Base-by-base conservation (phyloP, 805 yeast species). In the Yarrowia divulgata region DNA sequence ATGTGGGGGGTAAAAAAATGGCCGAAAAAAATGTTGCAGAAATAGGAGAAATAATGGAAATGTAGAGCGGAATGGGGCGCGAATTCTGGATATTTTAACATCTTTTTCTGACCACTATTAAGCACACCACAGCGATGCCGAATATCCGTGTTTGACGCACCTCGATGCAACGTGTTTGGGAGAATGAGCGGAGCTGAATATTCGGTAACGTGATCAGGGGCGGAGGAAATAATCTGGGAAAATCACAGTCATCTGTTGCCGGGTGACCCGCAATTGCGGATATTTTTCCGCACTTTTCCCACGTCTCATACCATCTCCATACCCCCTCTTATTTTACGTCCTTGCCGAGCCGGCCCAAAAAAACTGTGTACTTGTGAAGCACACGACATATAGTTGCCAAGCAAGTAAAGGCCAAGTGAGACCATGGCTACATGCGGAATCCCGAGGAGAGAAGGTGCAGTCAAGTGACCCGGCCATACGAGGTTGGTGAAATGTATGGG, bases 321-420 rank as follows among this genome's bases (percentile, higher is more conserved):
- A 23, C 29, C 29, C 29, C 29, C 29, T 23, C 29, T 23, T 23
- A 23, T 23, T 4, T 23, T 23, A 23, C 29, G 29, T 2, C 29
- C n/a, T n/a, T n/a, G 29, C 29, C 29, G 4, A 23, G 29, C 4
- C 29, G 29, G 29, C 29, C 29, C 29, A 23, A 9, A 19, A 9
- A 19, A 19, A 19, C 19, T 45, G 6, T 40, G 18, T n/a, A 14
- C 14, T 42, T 42, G 16, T 19, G 16, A 23, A 23, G 50, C 57
- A 50, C 57, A 50, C 57, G 42, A 35, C 42, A 35, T 35, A 50
- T 50, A 50, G 57, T 50, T 50, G 42, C 57, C 57, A 50, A 34
- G 57, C 40, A 35, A 35, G 57, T 50, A 50, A 50, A 14, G n/a
- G 23, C 40, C 57, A 35, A 50, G 40, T 50, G 57, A 50, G 57